phyloP scores from a whole-genome alignment of 805 yeast genomes.

The Lipomyces lipofer region DNA sequence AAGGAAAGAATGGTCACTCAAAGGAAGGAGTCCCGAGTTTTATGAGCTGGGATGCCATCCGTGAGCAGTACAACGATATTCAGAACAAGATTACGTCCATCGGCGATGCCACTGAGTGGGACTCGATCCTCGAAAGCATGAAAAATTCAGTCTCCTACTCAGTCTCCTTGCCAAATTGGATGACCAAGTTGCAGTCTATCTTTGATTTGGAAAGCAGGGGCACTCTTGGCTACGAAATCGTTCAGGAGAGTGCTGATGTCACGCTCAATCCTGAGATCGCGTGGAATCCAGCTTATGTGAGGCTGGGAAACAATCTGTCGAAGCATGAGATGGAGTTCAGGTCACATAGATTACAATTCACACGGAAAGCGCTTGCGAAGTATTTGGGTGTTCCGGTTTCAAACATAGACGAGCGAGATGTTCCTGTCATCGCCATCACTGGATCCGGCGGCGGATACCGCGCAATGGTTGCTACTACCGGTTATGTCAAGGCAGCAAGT shows the following conservation, averaged over 20 bases:
- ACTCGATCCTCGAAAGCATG: neutral
- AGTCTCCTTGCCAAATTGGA: conserved; percentile 9
- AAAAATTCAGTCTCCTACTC: conserved; percentile 1
- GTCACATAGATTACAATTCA: conserved; percentile 15
- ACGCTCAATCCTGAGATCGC: conserved; percentile 31
- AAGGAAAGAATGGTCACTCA: too few relatives aligned
- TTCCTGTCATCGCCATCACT: conserved; percentile 33
- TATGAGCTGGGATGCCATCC: too few relatives aligned
- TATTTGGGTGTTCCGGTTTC: conserved; percentile 24
- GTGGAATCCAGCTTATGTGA: conserved; percentile 27
- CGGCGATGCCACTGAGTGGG: neutral
- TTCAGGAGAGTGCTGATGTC: conserved; percentile 20
- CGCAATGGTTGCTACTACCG: conserved; percentile 33
- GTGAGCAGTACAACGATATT: neutral
- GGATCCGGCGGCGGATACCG: conserved; percentile 36
- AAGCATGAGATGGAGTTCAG: conserved; percentile 26
- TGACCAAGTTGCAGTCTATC: conserved; percentile 19
- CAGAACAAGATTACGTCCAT: neutral
- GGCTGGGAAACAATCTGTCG: conserved; percentile 25
- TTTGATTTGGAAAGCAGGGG: conserved; percentile 17
- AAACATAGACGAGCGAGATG: conserved; percentile 30
- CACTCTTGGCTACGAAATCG: conserved; percentile 27
- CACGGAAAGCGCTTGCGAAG: conserved; percentile 25
- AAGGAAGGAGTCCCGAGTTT: too few relatives aligned
- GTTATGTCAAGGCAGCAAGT: conserved; percentile 29